These are phyloP conservation scores for Candida hungchunana DNA, from an alignment of 805 yeast species.

Conservation along the genomic window DNA sequence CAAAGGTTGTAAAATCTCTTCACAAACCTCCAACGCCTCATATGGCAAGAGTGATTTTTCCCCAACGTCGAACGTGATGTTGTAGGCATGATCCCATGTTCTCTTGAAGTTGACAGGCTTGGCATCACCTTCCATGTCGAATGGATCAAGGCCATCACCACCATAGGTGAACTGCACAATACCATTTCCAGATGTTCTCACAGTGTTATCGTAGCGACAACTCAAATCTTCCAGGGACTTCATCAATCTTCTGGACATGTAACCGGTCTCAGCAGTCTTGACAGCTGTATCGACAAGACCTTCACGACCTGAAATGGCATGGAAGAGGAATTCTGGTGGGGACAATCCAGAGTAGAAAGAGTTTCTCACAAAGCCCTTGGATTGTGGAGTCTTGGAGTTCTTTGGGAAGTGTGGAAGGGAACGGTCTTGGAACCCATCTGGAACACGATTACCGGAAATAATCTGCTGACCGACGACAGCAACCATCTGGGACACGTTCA, in stretches of 20 bases:
- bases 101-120: conserved; percentile 89
- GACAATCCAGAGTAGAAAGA: conserved; percentile 91
- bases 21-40: conserved; percentile 53
- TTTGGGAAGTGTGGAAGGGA: conserved; percentile 95
- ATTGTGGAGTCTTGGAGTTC: conserved; percentile 94
- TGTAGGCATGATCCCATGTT: conserved; percentile 90
- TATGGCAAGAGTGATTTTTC: conserved; percentile 65
- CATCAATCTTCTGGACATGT: conserved; percentile 97
- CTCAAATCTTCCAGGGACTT: conserved; percentile 95
- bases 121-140: conserved; percentile 99
- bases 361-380: conserved; percentile 96
- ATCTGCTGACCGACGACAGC: conserved; percentile 99
- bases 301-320: conserved; percentile 99
- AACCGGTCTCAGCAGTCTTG: conserved; percentile 98
- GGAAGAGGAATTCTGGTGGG: conserved; percentile 97
- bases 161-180: conserved; percentile 97
- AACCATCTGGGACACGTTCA: conserved; percentile 99
- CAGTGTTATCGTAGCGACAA: conserved; percentile 88
- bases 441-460: conserved; percentile 97
- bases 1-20: conserved; percentile 55
- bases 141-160: conserved; percentile 97
- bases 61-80: conserved; percentile 56
- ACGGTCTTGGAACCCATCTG: conserved; percentile 99
- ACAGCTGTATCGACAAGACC: conserved; percentile 99
- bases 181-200: conserved; percentile 92